Conservation (phyloP, 352 stramenopile genomes). For the Phytopythium cucurbitacearum region DNA sequence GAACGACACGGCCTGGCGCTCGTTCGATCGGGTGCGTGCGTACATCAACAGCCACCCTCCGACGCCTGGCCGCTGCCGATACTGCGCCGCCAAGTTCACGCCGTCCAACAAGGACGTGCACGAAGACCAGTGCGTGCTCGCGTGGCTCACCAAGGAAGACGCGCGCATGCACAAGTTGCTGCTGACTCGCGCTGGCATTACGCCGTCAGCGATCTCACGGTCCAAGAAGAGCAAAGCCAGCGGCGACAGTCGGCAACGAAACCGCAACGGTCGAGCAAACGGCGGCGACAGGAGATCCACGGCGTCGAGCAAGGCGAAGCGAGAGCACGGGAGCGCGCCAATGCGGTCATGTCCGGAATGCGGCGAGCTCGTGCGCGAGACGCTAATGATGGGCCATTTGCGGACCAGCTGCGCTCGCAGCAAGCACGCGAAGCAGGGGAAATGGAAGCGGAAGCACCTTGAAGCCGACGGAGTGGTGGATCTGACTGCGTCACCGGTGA, state of each 20-base stretch:
- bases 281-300: constrained; percentile 5
- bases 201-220: constrained; percentile 28
- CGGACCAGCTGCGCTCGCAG: constrained; percentile 45
- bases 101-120: constrained; percentile 34
- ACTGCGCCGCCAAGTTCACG: constrained; percentile 49
- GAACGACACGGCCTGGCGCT: constrained; percentile 57
- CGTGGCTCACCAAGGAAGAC: constrained; percentile 50
- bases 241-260: constrained; percentile 8
- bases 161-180: constrained; percentile 27
- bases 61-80: constrained; percentile 42
- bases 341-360: constrained; percentile 63
- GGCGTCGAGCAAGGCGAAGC: constrained; percentile 27
- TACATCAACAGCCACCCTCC: constrained; percentile 22
- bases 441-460: constrained; percentile 34
- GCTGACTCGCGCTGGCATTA: constrained; percentile 27
- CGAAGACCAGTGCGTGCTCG: constrained; percentile 58
- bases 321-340: constrained; percentile 18
- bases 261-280: background rate
- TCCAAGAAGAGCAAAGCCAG: constrained; percentile 25
- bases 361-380: constrained; percentile 53
- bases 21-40: constrained; percentile 15
- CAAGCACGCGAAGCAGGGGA: constrained; percentile 33
- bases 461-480: constrained; percentile 1
- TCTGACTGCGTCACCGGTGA: background rate
- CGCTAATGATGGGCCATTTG: constrained; percentile 64